Evolutionary conservation across 495 filamentous ascomycete genomes (phyloP), one percentile per base, ranked within the genome.

Genomic region (Polyplosphaeria fusca): DNA sequence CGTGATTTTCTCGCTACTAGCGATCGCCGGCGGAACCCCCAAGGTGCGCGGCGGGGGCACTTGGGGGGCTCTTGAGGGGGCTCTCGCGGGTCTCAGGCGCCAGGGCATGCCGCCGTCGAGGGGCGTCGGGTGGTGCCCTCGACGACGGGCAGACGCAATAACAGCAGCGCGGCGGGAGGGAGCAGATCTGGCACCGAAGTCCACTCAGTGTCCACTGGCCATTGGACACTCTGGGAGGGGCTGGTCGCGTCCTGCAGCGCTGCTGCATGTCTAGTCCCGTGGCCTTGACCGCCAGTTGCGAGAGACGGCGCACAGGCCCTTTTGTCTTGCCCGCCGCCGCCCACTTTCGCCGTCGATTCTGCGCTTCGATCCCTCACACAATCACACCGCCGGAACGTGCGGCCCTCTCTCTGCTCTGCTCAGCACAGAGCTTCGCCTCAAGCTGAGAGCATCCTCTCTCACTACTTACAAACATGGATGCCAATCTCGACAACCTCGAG

Each of bases 241-340:
- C 55, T 55, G 47, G 48, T 32, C 45, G 7, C 26, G 27, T 18
- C 35, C 37, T 40, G 45, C 47, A 47, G 49, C 32, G n/a, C 19
- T 9, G 55, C 11, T 58, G 54, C 48, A 40, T 51, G 3, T 37
- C 47, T 55, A 52, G 42, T 38, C 39, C 44, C 45, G 46, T 47
- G 42, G 37, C 37, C 44, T 42, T 63, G 43, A 64, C 61, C 61
- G 61, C 61, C 45, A 55, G 48, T 58, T 58, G 23, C 32, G 14
- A 49, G 20, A 32, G 11, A 5, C 30, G 7, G 16, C 20, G 25
- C 25, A 38, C 19, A 32, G 25, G 35, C 11, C 38, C 20, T 46
- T 14, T 53, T 44, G 26, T 58, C 47, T 27, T 40, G 45, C 54
- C 44, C 54, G 39, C 47, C 22, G 43, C 5, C 49, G 14, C 38